phyloP scores from a whole-genome alignment of 148 eudicot species.

The Spergularia marina region DNA sequence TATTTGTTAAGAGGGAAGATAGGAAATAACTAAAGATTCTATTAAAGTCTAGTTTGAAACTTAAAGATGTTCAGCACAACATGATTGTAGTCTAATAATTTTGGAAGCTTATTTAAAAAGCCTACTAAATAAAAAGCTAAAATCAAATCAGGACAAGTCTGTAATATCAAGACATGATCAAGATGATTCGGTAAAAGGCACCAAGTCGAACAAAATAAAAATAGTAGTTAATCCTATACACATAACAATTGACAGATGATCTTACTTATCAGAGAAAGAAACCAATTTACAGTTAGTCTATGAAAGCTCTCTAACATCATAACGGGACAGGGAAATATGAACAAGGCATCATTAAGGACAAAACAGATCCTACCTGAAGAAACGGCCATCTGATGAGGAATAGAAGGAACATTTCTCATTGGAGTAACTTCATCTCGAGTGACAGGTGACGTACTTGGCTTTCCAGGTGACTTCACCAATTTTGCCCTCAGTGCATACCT shows the following conservation, averaged over 20 bases:
- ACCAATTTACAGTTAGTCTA: neutral
- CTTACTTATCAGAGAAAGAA: too few species aligned
- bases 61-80: neutral
- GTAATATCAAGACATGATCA: neutral
- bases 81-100: neutral
- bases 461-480: constrained; percentile 52
- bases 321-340: neutral
- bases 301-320: constrained; percentile 1
- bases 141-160: neutral
- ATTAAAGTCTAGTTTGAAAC: neutral
- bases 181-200: neutral
- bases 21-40: neutral
- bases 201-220: neutral
- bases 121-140: neutral
- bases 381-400: constrained; percentile 38
- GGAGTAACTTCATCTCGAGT: constrained; percentile 48
- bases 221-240: neutral
- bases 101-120: neutral
- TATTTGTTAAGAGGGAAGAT: too few species aligned
- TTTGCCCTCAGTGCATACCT: constrained; percentile 85
- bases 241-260: neutral
- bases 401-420: constrained; percentile 48
- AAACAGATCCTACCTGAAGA: constrained; percentile 46
- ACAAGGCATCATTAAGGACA: constrained; percentile 11
- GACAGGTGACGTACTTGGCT: constrained; percentile 37